phyloP scores from a whole-genome alignment of 768 basidiomycete species.

The Tulasnella sp. region DNA sequence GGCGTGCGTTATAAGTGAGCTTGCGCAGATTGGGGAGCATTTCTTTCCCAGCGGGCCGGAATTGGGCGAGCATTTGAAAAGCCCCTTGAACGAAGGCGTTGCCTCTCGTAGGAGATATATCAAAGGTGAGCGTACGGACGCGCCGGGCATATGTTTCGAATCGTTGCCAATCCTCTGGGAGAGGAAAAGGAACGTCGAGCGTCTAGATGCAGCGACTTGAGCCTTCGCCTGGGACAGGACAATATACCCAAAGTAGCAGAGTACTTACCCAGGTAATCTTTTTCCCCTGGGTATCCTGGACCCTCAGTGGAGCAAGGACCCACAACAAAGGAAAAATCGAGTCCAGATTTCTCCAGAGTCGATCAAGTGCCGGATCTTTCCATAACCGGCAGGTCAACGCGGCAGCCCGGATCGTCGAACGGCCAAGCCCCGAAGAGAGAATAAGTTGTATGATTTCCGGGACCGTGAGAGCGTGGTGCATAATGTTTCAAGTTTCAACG shows the following conservation, averaged over 20 bases:
- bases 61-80: background rate
- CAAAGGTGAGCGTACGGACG: too few relatives aligned
- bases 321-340: background rate
- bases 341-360: background rate
- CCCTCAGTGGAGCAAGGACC: background rate
- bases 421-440: background rate
- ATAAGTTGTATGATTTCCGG: background rate
- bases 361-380: background rate
- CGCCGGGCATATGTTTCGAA: too few relatives aligned
- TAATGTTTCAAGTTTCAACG: slow-evolving; percentile 2
- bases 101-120: background rate
- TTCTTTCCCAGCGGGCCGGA: background rate
- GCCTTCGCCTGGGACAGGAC: too few relatives aligned
- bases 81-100: background rate
- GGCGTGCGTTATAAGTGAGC: background rate
- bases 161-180: too few relatives aligned
- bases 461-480: background rate
- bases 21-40: background rate
- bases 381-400: background rate
- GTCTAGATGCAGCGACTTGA: too few relatives aligned
- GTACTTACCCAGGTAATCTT: too few relatives aligned
- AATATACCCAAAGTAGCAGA: too few relatives aligned
- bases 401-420: background rate
- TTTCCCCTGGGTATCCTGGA: too few relatives aligned
- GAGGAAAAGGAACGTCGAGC: too few relatives aligned